Percentiles rank a stretch among this genome's conserved stretches.
Conservation (phyloP, 2,329 filamentous ascomycete species). For the Colletotrichum sp. region DNA sequence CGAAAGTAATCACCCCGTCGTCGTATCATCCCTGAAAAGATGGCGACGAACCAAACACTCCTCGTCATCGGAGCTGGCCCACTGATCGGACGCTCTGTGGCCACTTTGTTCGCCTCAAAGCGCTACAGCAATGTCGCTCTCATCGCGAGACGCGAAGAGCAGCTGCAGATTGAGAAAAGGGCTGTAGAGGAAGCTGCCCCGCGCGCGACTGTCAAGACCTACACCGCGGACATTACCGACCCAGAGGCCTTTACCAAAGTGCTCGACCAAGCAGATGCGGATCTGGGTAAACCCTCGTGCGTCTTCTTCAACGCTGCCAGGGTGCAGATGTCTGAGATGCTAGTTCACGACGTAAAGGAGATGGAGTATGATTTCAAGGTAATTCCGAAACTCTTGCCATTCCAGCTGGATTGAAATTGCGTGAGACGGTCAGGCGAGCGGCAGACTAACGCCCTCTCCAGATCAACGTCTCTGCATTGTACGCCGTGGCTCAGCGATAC, state of each 20-base stretch:
- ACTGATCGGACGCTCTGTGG: not conserved
- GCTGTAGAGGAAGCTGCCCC: slow-evolving; percentile 34
- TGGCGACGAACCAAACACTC: slow-evolving; percentile 18
- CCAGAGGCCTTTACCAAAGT: slow-evolving; percentile 37
- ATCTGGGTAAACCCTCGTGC: slow-evolving; percentile 48
- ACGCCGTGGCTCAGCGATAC: slow-evolving; percentile 50
- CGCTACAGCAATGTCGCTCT: slow-evolving; percentile 46
- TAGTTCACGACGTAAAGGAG: slow-evolving; percentile 46
- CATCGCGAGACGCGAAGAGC: slow-evolving; percentile 45
- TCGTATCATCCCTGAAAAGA: not conserved
- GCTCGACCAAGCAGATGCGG: slow-evolving; percentile 44
- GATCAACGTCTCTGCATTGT: slow-evolving; percentile 52
- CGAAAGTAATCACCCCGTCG: accelerated
- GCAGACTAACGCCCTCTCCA: slow-evolving; percentile 20
- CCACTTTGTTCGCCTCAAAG: not conserved
- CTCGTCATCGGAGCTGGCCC: not conserved
- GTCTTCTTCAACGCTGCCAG: slow-evolving; percentile 59
- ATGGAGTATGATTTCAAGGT: slow-evolving; percentile 57
- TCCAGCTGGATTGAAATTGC: not conserved
- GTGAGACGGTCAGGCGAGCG: not conserved
- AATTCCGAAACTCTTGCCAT: not conserved
- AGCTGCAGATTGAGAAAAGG: slow-evolving; percentile 41
- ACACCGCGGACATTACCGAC: slow-evolving; percentile 49
- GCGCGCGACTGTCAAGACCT: slow-evolving; percentile 42
- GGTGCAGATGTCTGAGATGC: slow-evolving; percentile 44